Base-by-base conservation (phyloP, 2,329 filamentous ascomycete species). In the Macroventuria anomochaeta region DNA sequence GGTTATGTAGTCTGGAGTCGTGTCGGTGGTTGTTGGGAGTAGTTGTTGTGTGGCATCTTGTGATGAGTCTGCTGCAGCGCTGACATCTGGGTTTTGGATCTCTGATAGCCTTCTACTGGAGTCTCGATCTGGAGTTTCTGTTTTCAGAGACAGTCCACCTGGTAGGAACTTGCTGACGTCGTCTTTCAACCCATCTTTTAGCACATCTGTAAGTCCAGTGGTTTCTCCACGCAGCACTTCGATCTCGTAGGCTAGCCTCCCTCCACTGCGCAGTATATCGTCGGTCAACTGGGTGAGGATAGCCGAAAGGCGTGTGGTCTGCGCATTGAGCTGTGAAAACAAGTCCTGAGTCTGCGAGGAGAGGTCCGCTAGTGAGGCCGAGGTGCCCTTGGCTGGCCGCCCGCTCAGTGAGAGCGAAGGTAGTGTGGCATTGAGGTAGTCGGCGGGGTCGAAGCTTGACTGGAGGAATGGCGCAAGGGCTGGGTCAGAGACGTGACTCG, bases 201-300 rank as follows among this genome's bases (percentile, higher is more conserved):
- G 78, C 2, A 88, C 83, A 70, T 97, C 93, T 0, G 87, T 86
- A 29, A 97, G 79, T n/a, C 89, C 83, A 39, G 92, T 77, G 2
- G 91, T 89, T 75, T 97, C 93, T 58, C 93, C 93, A n/a, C 92
- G 85, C 41, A 97, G 76, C 15, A 97, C 84, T 75, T 97, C 93
- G 17, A 97, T 93, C 75, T 97, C 91, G 70, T 99, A 99, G 17
- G 93, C 91, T 52, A 99, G 79, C 3, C 93, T 84, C 60, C 90
- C 91, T 21, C 93, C 91, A 67, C 91, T 93, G 52, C 95, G 85
- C 57, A 99, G 77, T 59, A 99, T 97, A 63, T 97, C 95, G 74
- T 99, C 93, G 10, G 95, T 97, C 55, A 97, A 80, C 68, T 93
- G 88, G 26, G 92, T 96, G 53, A 99, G 82, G 38, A 87, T 90